These are phyloP conservation scores for Salix exigua DNA, from an alignment of 345 rosid genomes.

Conservation along the genomic window DNA sequence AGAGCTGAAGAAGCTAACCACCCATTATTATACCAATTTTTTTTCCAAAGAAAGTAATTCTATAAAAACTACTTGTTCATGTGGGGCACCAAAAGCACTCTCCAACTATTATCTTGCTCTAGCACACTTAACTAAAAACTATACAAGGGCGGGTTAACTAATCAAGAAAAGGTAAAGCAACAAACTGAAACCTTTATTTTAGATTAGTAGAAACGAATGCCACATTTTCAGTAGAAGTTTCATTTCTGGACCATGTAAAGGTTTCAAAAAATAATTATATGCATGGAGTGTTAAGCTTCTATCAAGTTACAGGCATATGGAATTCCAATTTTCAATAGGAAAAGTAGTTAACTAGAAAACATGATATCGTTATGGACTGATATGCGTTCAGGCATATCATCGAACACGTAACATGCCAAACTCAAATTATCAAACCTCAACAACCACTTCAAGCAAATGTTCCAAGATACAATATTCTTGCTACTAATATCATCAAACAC, in stretches of 20 bases:
- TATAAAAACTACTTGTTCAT: too few species aligned
- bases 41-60: too few species aligned
- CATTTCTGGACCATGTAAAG: neutral
- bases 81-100: neutral
- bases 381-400: constrained; percentile 51
- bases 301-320: neutral
- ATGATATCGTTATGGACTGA: too few species aligned
- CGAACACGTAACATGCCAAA: constrained; percentile 43
- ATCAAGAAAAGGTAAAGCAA: neutral
- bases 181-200: neutral
- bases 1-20: too few species aligned
- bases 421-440: constrained; percentile 19
- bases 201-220: neutral
- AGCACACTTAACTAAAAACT: too few species aligned
- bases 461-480: constrained; percentile 62
- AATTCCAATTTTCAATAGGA: too few species aligned
- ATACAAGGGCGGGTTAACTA: neutral
- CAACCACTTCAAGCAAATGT: constrained; percentile 51
- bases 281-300: neutral
- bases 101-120: neutral
- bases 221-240: neutral
- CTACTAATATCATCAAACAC: constrained; percentile 42
- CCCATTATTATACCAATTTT: too few species aligned
- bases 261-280: neutral
- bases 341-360: too few species aligned